Evolutionary conservation across 352 stramenopile genomes (phyloP).

Genomic region (Phytophthora meadii): DNA sequence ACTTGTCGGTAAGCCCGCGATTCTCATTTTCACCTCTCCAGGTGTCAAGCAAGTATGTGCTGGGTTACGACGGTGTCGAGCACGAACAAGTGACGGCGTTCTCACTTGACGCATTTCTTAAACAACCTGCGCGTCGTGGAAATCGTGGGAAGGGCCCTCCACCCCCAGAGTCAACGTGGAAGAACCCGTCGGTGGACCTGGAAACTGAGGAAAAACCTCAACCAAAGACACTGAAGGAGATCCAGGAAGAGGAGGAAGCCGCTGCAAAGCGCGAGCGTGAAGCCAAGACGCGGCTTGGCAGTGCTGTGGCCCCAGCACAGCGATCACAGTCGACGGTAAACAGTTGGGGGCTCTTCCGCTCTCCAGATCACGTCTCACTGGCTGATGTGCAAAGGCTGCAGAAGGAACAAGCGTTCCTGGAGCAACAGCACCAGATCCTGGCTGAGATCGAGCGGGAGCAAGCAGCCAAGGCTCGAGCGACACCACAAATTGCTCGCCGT

Average conservation of each 20-base stretch:
- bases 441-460: constrained; percentile 60
- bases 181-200: constrained; percentile 4
- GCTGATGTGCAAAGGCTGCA: constrained; percentile 69
- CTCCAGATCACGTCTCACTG: constrained; percentile 59
- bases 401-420: constrained; percentile 66
- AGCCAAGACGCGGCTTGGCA: constrained; percentile 53
- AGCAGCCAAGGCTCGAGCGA: constrained; percentile 26
- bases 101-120: constrained; percentile 72
- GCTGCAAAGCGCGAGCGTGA: constrained; percentile 43
- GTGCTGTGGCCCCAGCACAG: constrained; percentile 23
- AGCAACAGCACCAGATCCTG: constrained; percentile 73
- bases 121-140: constrained; percentile 40
- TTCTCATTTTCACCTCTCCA: constrained; percentile 31
- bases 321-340: constrained; percentile 63
- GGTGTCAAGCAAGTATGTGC: constrained; percentile 39
- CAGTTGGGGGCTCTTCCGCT: constrained; percentile 67
- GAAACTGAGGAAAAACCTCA: constrained; percentile 20
- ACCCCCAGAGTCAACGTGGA: constrained; percentile 32
- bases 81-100: constrained; percentile 57
- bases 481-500: neutral
- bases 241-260: constrained; percentile 71
- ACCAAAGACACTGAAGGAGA: constrained; percentile 65
- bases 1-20: constrained; percentile 42
- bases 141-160: constrained; percentile 18
- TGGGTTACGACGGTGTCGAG: constrained; percentile 59